Evolutionary conservation across 2,329 filamentous ascomycete genomes (phyloP), one percentile per base, ranked within the genome.

Genomic region (Apiospora phragmitis): DNA sequence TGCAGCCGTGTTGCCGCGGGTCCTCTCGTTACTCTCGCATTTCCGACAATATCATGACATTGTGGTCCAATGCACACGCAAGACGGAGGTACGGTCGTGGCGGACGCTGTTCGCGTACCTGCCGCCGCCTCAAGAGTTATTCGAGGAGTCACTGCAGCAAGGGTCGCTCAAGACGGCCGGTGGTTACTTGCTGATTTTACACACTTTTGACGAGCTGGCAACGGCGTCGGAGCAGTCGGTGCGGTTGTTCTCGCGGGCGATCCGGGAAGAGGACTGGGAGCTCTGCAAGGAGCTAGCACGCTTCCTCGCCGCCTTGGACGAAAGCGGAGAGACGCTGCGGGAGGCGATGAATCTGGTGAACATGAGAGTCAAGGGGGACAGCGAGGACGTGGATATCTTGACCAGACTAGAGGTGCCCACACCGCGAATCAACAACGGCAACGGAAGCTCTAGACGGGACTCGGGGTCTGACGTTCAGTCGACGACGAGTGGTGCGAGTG

Each of bases 81-180:
- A 99, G 82, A 99, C 96, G 0, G 96, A 99, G 79, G 91, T 97
- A 9, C 91, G 95, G 49, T 97, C 94, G 70, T 99, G 96, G 96
- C 91, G 93, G 71, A 98, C 96, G 0, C 86, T 99, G 1, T 99
- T 99, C 80, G 90, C 91, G 5, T 94, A 98, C 77, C 86, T 99
- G 0, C 96, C 96, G 0, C 94, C 95, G 0, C 94, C 95, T 4
- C 92, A 94, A 76, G 93, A 96, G 75, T 87, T 99, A 0, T 99
- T 99, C 76, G 95, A 99, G 80, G 94, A 97, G 80, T 95, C 94
- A 5, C 84, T 99, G 12, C 90, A 92, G 74, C 90, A 93, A 70
- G 94, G 94, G 3, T 93, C 92, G 4, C 85, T 99, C 67, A 98
- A 98, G 82, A 99, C 96, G 7, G 97, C 96, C 1, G 95, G 95